Evolutionary conservation across 2,329 filamentous ascomycete genomes (phyloP), one percentile per base, ranked within the genome.

Genomic region (Hypoxylon sp.): DNA sequence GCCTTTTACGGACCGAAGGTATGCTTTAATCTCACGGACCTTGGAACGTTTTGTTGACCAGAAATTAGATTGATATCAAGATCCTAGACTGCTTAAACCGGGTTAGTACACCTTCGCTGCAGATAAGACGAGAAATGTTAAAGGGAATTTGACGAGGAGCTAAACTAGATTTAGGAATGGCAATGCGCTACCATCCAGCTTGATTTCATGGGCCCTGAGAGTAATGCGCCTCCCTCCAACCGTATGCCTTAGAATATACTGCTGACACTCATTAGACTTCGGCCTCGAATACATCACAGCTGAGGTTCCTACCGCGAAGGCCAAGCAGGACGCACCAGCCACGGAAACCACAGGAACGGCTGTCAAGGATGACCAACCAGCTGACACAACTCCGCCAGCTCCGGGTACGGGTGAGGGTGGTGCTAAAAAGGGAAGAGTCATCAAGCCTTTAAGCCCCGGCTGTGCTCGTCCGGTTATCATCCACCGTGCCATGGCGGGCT

Each of bases 1-100:
- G 94, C 94, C 43, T 99, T 97, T 76, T 99, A 99, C 71, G 94
- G 94, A 1, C 94, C 94, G 41, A 99, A 99, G 83, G 96, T 97
- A 46, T 8, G 2, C 4, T 4, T 7, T 21, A 7, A 2, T 9
- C 29, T 7, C 17, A 2, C 17, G 9, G 21, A 26, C 13, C 5
- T 5, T 29, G 7, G 8, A 5, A 11, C 20, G 9, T 8, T 16
- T 37, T 25, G 36, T 47, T 58, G 31, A 58, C 31, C 25, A 8
- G 17, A 7, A n/a, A 34, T 26, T 9, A 58, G 55, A 58, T 58
- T 64, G 94, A 99, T 66, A 94, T 99, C 67, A 95, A 90, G 55
- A 92, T 99, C 67, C 87, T 86, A 41, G 93, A 97, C 73, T 90
- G 90, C 34, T 78, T 97, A 61, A 85, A 86, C 72, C 84, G 92